Conservation (phyloP, 1,284 basidiomycete species). For the Meira miltonrushii region DNA sequence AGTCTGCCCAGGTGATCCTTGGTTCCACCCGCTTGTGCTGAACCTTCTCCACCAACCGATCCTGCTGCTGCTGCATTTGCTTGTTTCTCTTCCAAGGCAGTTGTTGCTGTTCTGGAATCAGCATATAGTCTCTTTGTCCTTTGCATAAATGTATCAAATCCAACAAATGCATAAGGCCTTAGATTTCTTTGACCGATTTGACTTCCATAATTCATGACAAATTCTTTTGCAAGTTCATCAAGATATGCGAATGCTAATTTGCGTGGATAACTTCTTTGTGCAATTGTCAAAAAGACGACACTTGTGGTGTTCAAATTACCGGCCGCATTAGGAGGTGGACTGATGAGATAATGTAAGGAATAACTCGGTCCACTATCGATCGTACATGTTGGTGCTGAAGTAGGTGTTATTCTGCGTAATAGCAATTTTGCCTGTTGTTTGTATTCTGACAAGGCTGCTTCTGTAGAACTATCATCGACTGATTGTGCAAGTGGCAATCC, state of each 20-base stretch:
- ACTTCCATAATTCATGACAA: slow-evolving; percentile 56
- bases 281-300: slow-evolving; percentile 90
- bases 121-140: slow-evolving; percentile 92
- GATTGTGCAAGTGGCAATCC: slow-evolving; percentile 48
- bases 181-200: slow-evolving; percentile 44
- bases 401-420: slow-evolving; percentile 78
- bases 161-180: slow-evolving; percentile 48
- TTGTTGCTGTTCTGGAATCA: slow-evolving; percentile 80
- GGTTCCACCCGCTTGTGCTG: slow-evolving; percentile 19
- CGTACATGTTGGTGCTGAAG: slow-evolving; percentile 88
- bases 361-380: slow-evolving; percentile 73
- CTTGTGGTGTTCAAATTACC: slow-evolving; percentile 23
- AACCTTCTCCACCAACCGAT: background rate
- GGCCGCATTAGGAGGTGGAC: slow-evolving; percentile 49
- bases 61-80: slow-evolving; percentile 10
- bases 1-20: slow-evolving; percentile 72
- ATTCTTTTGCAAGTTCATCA: slow-evolving; percentile 94
- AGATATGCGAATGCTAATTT: slow-evolving; percentile 97
- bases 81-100: slow-evolving; percentile 57
- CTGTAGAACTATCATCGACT: slow-evolving; percentile 63
- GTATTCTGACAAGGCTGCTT: slow-evolving; percentile 87
- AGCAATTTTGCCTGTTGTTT: slow-evolving; percentile 97
- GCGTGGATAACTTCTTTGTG: slow-evolving; percentile 92
- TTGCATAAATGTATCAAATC: slow-evolving; percentile 83
- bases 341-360: slow-evolving; percentile 76